These are phyloP conservation scores for Boechera retrofracta DNA, from an alignment of 345 rosid genomes.

Conservation along the genomic window DNA sequence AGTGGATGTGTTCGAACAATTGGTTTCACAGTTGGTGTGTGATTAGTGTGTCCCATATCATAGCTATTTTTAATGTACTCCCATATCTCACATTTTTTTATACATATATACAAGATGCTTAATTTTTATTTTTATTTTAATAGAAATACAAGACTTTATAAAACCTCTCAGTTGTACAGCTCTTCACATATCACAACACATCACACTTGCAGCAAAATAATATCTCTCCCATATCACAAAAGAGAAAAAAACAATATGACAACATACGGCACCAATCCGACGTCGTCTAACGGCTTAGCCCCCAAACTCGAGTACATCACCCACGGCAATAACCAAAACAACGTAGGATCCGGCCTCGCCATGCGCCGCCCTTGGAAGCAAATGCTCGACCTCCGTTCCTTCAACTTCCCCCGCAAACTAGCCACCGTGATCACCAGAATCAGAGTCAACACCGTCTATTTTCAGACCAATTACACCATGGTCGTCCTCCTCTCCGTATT, in stretches of 20 bases:
- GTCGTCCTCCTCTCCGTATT: constrained; percentile 60
- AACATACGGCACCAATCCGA: constrained; percentile 75
- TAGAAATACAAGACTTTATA: constrained; percentile 24
- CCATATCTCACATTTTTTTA: neutral
- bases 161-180: constrained; percentile 15
- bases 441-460: constrained; percentile 57
- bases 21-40: no score
- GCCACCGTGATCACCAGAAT: constrained; percentile 53
- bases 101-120: neutral
- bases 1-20: no score
- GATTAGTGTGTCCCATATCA: no score
- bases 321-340: constrained; percentile 57
- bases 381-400: constrained; percentile 58
- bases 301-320: constrained; percentile 67
- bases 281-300: constrained; percentile 54
- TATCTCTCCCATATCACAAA: constrained; percentile 12
- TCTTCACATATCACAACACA: constrained; percentile 23
- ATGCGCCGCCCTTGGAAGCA: constrained; percentile 72
- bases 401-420: constrained; percentile 52
- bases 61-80: no score
- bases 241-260: constrained; percentile 52
- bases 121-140: neutral
- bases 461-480: constrained; percentile 75
- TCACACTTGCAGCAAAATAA: constrained; percentile 6
- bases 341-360: constrained; percentile 58